Evolutionary conservation across 768 basidiomycete species (phyloP).

Genomic region (Mycena amicta): DNA sequence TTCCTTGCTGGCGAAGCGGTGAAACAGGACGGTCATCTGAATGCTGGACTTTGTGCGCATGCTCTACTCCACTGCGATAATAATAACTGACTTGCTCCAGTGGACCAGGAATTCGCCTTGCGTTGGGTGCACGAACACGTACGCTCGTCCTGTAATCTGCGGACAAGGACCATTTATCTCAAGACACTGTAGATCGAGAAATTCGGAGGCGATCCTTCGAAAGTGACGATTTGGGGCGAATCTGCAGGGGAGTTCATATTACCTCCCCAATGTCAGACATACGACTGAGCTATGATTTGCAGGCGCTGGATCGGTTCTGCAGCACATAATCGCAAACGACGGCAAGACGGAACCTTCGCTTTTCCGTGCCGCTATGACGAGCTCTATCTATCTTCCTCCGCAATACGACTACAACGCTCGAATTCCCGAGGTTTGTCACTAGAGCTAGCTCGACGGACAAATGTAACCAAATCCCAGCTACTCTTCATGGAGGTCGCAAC

Average conservation of each 20-base stretch:
- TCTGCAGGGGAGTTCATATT: slow-evolving; percentile 26
- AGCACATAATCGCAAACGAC: slow-evolving; percentile 35
- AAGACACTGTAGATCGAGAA: slow-evolving; percentile 28
- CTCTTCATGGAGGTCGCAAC: slow-evolving; percentile 7
- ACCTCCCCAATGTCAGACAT: background rate
- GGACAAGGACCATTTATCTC: background rate
- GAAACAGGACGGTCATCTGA: slow-evolving; percentile 33
- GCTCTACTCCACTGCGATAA: background rate
- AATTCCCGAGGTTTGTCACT: slow-evolving; percentile 20
- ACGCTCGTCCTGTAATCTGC: background rate
- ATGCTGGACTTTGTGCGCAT: slow-evolving; percentile 37
- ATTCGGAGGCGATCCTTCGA: slow-evolving; percentile 40
- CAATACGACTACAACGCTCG: slow-evolving; percentile 34
- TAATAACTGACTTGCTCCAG: slow-evolving; percentile 18
- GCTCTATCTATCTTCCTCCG: slow-evolving; percentile 30
- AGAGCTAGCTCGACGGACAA: background rate
- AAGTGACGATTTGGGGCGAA: slow-evolving; percentile 24
- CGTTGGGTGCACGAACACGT: slow-evolving; percentile 40
- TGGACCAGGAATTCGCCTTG: slow-evolving; percentile 39
- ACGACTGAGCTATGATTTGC: slow-evolving; percentile 1
- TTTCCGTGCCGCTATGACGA: slow-evolving; percentile 31
- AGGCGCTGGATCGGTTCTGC: slow-evolving; percentile 36
- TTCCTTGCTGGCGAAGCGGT: slow-evolving; percentile 34
- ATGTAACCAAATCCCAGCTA: background rate
- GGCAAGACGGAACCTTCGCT: slow-evolving; percentile 34